Evolutionary conservation across 2,329 filamentous ascomycete genomes (phyloP), one percentile per base, ranked within the genome.

Genomic region (Paecilomyces fulvus): DNA sequence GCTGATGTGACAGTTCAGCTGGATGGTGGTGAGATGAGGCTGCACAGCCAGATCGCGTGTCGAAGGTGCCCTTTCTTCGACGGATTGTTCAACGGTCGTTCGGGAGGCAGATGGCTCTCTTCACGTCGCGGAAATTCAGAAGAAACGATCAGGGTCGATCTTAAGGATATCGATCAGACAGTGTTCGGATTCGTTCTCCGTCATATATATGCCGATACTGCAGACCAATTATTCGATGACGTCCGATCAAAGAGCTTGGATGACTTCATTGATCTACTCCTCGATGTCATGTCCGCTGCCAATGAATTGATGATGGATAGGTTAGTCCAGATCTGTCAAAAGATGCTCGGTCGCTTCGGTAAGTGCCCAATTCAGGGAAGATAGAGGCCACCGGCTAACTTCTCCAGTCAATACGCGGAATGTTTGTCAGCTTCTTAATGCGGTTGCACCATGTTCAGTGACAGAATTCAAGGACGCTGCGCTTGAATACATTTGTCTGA

Each of bases 251-350:
- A 83, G 14, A 85, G 86, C 58, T 73, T 95, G 5, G 91, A 96
- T 62, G 87, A 91, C 50, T 91, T 96, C 60, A 84, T 92, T 3
- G 91, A 97, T 64, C 77, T 94, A n/a, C 81, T 96, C 8, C 82
- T 97, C 74, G 91, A 96, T 64, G 89, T 97, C 49, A 87, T 97
- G 81, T 85, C 85, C 56, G 87, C 90, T 54, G 90, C 92, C 11
- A 94, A 99, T 67, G 92, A 99, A 71, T 77, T 99, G 56, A 96
- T 99, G 92, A 81, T 99, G 51, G 91, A 96, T 68, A 83, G 92
- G 6, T 76, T 99, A 4, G 90, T 90, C 4, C 89, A 96, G 69
- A 85, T 95, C 28, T 97, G 94, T 70, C 94, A 99, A 69, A 85
- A 83, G 57, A 75, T 91, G 21, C 82, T 97, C 58, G 92, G 91